Conservation (phyloP, 441 rosid genomes). For the Pelargonium fulgidum region DNA sequence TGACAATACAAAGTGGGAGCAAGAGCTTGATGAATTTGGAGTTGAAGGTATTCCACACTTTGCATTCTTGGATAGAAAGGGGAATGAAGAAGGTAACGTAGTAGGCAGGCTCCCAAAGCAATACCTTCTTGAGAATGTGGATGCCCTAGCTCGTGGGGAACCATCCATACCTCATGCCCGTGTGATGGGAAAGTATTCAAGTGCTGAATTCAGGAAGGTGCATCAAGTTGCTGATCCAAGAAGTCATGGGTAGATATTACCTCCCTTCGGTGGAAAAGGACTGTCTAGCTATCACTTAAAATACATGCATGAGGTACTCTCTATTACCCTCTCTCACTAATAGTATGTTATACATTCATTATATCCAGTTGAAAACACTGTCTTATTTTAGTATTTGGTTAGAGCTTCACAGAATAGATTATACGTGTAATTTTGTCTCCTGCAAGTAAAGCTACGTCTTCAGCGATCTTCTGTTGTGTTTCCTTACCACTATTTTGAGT, state of each 20-base stretch:
- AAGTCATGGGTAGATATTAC: constrained; percentile 62
- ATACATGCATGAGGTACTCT: constrained; percentile 17
- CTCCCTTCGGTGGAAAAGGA: background rate
- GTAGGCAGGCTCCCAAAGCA: constrained; percentile 82
- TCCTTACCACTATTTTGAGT: too few relatives aligned
- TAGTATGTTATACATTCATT: too few relatives aligned
- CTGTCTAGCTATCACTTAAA: background rate
- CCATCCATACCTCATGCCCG: constrained; percentile 72
- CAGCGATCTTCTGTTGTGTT: too few relatives aligned
- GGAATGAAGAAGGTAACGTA: constrained; percentile 90
- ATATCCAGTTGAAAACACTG: too few relatives aligned
- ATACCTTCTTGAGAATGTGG: constrained; percentile 70
- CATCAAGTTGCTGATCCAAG: constrained; percentile 76
- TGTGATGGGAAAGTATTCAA: constrained; percentile 69
- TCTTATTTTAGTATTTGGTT: too few relatives aligned
- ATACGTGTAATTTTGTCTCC: too few relatives aligned
- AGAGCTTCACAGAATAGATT: too few relatives aligned
- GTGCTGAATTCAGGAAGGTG: constrained; percentile 60
- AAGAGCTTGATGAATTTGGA: constrained; percentile 89
- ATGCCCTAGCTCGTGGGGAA: constrained; percentile 69
- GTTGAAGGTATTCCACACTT: constrained; percentile 96
- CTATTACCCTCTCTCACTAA: background rate
- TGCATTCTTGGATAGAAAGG: constrained; percentile 68
- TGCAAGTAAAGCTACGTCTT: too few relatives aligned
- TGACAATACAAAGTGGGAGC: constrained; percentile 95